Evolutionary conservation across 2,329 filamentous ascomycete species (phyloP).

Genomic region (Aspergillus sp.): DNA sequence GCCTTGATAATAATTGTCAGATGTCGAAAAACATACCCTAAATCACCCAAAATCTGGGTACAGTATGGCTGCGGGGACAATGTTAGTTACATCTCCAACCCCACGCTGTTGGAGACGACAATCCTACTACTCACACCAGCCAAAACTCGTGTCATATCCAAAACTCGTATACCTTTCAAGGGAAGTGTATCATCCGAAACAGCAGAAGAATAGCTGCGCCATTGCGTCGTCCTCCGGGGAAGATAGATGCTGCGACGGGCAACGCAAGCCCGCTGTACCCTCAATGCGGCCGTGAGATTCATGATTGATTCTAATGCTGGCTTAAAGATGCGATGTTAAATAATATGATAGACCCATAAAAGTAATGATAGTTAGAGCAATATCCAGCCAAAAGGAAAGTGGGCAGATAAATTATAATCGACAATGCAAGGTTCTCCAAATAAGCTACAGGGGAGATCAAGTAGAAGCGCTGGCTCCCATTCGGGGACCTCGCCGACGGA

Average conservation of each 20-base stretch:
- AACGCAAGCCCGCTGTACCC: conserved; percentile 24
- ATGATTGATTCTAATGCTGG: conserved; percentile 19
- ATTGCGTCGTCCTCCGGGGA: conserved; percentile 26
- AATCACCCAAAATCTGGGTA: conserved; percentile 92
- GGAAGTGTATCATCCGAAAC: conserved; percentile 57
- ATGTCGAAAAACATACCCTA: conserved; percentile 66
- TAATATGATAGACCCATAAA: not conserved
- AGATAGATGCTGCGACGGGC: conserved; percentile 20
- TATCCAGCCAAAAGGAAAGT: no score
- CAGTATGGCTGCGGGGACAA: conserved; percentile 74
- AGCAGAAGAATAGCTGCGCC: conserved; percentile 45
- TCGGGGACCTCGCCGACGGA: not conserved
- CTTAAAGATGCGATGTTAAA: not conserved
- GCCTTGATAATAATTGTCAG: not conserved
- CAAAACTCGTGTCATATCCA: conserved; percentile 95
- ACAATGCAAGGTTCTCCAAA: not conserved
- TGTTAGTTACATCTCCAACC: conserved; percentile 5
- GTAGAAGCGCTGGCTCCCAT: not conserved
- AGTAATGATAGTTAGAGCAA: not conserved
- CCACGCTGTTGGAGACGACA: not conserved
- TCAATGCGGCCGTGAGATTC: conserved; percentile 24
- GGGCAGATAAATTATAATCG: not conserved
- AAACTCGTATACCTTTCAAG: conserved; percentile 79
- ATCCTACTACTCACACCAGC: conserved; percentile 70
- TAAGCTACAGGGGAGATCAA: not conserved